phyloP scores from a whole-genome alignment of 345 rosid genomes.

The Eucalyptus albens region DNA sequence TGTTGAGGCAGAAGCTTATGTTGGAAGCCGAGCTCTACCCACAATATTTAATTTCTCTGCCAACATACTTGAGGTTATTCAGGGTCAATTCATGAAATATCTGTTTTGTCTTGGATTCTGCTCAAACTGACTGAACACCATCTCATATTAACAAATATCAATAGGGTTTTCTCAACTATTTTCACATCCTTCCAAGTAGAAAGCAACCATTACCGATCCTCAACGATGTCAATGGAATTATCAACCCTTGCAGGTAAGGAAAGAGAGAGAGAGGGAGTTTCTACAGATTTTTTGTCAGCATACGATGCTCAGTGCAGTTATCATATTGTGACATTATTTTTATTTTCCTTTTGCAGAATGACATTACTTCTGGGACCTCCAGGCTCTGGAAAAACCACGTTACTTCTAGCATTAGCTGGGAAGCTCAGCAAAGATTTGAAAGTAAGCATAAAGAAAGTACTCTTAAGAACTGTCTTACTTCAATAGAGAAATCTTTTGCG shows the following conservation, averaged over 20 bases:
- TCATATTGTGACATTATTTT: not conserved
- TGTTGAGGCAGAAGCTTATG: constrained; percentile 48
- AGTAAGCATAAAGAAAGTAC: constrained; percentile 7
- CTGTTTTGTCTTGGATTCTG: not conserved
- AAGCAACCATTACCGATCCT: constrained; percentile 34
- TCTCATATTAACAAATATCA: not conserved
- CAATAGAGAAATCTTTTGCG: not conserved
- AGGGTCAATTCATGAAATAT: not conserved
- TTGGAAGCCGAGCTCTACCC: constrained; percentile 51
- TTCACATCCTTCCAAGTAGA: constrained; percentile 38
- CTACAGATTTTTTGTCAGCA: not conserved
- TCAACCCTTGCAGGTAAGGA: constrained; percentile 31
- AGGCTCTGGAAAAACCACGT: constrained; percentile 44
- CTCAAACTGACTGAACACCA: not conserved
- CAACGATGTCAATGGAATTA: constrained; percentile 35
- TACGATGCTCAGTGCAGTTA: not conserved
- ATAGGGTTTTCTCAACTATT: constrained; percentile 29
- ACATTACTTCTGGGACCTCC: constrained; percentile 60
- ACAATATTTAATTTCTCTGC: constrained; percentile 30
- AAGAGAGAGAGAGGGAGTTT: not conserved
- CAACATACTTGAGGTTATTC: constrained; percentile 38
- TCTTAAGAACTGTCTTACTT: not conserved
- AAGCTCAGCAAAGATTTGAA: constrained; percentile 36
- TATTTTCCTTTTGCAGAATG: constrained; percentile 14
- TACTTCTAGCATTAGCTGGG: constrained; percentile 43